Conservation (phyloP, 768 basidiomycete genomes). For the Suillus discolor region DNA sequence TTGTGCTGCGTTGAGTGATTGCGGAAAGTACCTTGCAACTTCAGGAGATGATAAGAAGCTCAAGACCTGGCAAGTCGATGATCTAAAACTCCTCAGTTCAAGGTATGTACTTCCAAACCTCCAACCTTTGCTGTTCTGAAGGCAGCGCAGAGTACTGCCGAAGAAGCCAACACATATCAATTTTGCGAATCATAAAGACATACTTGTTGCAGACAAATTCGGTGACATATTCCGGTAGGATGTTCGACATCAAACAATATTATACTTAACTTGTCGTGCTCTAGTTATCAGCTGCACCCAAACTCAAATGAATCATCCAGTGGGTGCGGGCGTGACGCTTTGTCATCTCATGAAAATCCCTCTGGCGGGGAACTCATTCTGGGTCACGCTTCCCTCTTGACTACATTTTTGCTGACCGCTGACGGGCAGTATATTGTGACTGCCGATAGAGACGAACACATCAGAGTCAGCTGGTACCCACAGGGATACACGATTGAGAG, state of each 20-base stretch:
- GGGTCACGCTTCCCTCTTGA: conserved; percentile 89
- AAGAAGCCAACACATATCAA: conserved; percentile 78
- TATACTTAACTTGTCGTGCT: conserved; percentile 3
- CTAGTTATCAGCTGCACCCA: conserved; percentile 63
- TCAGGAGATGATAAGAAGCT: conserved; percentile 81
- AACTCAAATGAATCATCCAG: conserved; percentile 17
- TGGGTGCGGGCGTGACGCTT: conserved; percentile 35
- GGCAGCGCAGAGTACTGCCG: conserved; percentile 63
- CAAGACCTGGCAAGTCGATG: conserved; percentile 69
- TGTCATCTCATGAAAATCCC: conserved; percentile 66
- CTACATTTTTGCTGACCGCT: conserved; percentile 63
- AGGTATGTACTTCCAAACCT: conserved; percentile 46
- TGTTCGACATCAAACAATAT: neutral
- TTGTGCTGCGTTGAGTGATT: conserved; percentile 54
- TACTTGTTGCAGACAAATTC: conserved; percentile 91
- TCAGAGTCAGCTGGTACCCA: conserved; percentile 89
- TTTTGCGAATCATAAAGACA: conserved; percentile 63
- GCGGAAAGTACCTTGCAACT: conserved; percentile 55
- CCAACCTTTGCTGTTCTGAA: conserved; percentile 1
- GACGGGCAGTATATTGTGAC: conserved; percentile 82
- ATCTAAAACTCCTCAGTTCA: conserved; percentile 56
- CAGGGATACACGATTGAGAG: conserved; percentile 83
- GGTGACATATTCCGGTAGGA: conserved; percentile 87
- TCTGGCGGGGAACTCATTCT: conserved; percentile 72
- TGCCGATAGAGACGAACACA: conserved; percentile 94